These are phyloP conservation scores for Phascolomyces articulosus DNA, from an alignment of 371 early-diverging fungal species.

Conservation along the genomic window DNA sequence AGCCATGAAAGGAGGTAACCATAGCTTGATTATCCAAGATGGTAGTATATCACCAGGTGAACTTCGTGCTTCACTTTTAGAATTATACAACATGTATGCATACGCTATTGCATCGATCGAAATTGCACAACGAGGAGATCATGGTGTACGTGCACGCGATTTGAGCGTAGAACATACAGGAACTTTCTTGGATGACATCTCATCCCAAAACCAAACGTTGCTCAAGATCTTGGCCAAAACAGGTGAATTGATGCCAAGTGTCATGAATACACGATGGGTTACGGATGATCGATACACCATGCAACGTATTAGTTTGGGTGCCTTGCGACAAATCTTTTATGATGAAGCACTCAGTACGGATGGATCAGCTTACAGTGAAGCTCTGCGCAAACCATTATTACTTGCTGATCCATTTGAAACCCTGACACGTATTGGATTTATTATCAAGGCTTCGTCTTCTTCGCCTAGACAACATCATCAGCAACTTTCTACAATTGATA, in stretches of 20 bases:
- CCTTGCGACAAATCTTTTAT: conserved; percentile 12
- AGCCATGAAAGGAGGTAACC: conserved; percentile 17
- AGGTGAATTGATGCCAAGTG: conserved; percentile 28
- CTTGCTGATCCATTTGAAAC: conserved; percentile 67
- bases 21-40: background rate
- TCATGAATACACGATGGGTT: conserved; percentile 35
- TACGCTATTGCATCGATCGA: conserved; percentile 75
- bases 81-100: conserved; percentile 46
- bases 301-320: conserved; percentile 20
- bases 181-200: conserved; percentile 66
- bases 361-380: background rate
- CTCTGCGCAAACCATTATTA: conserved; percentile 51
- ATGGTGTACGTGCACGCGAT: conserved; percentile 33
- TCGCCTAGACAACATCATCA: background rate
- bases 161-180: conserved; percentile 46
- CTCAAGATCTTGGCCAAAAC: conserved; percentile 68
- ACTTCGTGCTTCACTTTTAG: conserved; percentile 3
- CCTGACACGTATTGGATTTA: conserved; percentile 58
- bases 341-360: background rate
- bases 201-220: conserved; percentile 57
- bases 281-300: conserved; percentile 22
- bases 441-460: conserved; percentile 24
- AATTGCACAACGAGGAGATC: conserved; percentile 63
- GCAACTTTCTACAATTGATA: conserved; percentile 34
- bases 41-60: background rate